Evolutionary conservation across 2,329 filamentous ascomycete species (phyloP).

Genomic region (Lasiodiplodia theobromae): DNA sequence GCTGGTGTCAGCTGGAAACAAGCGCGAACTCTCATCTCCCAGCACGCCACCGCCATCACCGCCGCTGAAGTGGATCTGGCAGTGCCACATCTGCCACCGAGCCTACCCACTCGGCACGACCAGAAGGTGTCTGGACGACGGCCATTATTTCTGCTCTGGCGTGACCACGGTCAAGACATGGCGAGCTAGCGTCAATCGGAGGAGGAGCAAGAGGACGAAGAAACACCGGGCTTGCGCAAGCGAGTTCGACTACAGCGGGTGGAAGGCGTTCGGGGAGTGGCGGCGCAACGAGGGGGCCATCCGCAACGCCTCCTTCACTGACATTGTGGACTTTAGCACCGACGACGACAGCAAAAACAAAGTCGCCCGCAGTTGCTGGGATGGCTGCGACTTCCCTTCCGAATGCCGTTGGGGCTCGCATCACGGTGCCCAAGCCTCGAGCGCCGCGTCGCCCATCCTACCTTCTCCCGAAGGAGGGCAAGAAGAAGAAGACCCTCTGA

Average conservation of each 20-base stretch:
- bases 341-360: conserved; percentile 33
- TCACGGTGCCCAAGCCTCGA: conserved; percentile 4
- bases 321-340: conserved; percentile 9
- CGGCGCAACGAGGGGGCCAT: conserved; percentile 38
- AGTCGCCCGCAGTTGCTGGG: conserved; percentile 50
- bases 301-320: conserved; percentile 34
- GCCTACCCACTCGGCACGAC: conserved; percentile 59
- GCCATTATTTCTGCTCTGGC: conserved; percentile 62
- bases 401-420: conserved; percentile 51
- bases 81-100: conserved; percentile 59
- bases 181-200: conserved; percentile 33
- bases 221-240: conserved; percentile 50
- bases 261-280: conserved; percentile 58
- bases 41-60: conserved; percentile 36
- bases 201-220: conserved; percentile 39
- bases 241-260: conserved; percentile 62
- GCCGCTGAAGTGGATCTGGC: conserved; percentile 59
- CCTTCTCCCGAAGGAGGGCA: not conserved
- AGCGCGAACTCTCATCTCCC: conserved; percentile 31
- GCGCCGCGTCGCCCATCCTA: not conserved
- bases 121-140: conserved; percentile 61
- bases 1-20: not conserved
- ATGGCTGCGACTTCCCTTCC: conserved; percentile 54
- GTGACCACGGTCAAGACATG: conserved; percentile 47
- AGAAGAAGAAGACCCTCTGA: not conserved